Percentiles rank a stretch among this genome's conserved stretches.
Conservation (phyloP, 2,329 filamentous ascomycete species). For the Aureobasidium sp. region DNA sequence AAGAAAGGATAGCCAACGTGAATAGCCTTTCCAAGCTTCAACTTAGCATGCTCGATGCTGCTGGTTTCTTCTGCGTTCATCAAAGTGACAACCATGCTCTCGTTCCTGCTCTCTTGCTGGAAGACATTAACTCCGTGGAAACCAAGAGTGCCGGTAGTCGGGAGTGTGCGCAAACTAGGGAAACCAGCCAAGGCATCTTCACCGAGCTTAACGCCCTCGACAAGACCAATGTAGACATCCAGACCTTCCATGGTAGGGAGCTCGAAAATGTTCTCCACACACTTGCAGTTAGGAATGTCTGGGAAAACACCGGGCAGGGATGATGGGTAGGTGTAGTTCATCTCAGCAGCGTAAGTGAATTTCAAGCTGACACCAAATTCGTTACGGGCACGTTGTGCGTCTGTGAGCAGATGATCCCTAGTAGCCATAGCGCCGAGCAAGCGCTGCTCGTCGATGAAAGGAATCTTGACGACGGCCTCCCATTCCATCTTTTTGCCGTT, state of each 20-base stretch:
- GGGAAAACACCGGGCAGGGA: constrained; percentile 86
- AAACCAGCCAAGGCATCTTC: constrained; percentile 84
- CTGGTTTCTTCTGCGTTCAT: constrained; percentile 64
- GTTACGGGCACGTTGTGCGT: constrained; percentile 74
- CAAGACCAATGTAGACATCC: constrained; percentile 73
- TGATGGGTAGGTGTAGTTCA: constrained; percentile 78
- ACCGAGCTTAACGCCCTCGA: constrained; percentile 76
- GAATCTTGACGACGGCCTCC: constrained; percentile 98
- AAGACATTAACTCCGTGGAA: constrained; percentile 93
- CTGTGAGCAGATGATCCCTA: constrained; percentile 67
- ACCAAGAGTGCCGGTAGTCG: constrained; percentile 70
- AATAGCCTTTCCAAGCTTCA: constrained; percentile 74
- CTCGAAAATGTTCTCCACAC: constrained; percentile 94
- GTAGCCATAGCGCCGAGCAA: constrained; percentile 78
- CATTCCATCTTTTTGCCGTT: constrained; percentile 99
- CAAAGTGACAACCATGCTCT: constrained; percentile 89
- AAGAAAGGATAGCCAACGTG: constrained; percentile 93
- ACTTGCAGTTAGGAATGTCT: constrained; percentile 76
- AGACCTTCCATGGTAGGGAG: constrained; percentile 86
- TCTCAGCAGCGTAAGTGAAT: constrained; percentile 73
- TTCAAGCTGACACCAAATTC: constrained; percentile 87
- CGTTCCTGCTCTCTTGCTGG: constrained; percentile 89
- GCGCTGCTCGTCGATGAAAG: constrained; percentile 90
- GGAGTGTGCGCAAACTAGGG: constrained; percentile 77
- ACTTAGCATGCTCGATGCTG: constrained; percentile 62